Base-by-base conservation (phyloP, 805 yeast genomes). In the Ogataea angusta region DNA sequence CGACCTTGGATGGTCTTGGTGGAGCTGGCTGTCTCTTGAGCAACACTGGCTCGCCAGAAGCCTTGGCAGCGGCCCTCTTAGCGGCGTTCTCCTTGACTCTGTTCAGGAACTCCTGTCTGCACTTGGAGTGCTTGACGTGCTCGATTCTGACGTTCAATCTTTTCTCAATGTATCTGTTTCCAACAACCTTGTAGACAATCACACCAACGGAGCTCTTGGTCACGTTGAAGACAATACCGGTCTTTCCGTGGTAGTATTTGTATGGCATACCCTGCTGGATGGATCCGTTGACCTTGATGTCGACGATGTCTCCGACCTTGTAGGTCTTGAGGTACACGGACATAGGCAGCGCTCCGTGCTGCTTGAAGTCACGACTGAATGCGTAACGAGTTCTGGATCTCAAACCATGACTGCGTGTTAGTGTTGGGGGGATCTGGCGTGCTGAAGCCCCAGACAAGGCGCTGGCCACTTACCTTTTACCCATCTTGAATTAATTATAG, bases 321-420 rank as follows among this genome's bases (percentile, higher is more conserved):
- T 93, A 93, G 70, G 81, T 76, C 85, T 87, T 89, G 80, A 93
- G 76, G 93, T 91, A 93, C 70, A 95, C 86, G 60, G 97, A 86
- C 81, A 93, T 77, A 58, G 95, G 82, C 68, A 89, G 78, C 63
- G 83, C 73, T 74, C 99, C 99, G 77, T 91, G 95, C 75, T 82
- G 82, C 83, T 86, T 90, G 90, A 85, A 93, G 84, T 91, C 98
- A 78, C 99, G 93, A 77, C 89, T 87, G 95, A 93, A 93, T 80
- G 95, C 95, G 90, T 93, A 93, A 78, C 99, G 95, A 78, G 99
- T 91, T 80, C 99, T 93, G 67, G 97, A 89, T 90, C 99, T 90
- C 84, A 88, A 90, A 85, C 99, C 99, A 80, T 88, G 96, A 75
- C 89, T 78, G 56, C 52, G 43, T 40, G 42, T 39, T 39, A 39